A percentile compares a stretch with the other conserved stretches of the same genome.
These are phyloP conservation scores for Larix sibirica DNA, from an alignment of 83 land plant species.

Conservation along the genomic window DNA sequence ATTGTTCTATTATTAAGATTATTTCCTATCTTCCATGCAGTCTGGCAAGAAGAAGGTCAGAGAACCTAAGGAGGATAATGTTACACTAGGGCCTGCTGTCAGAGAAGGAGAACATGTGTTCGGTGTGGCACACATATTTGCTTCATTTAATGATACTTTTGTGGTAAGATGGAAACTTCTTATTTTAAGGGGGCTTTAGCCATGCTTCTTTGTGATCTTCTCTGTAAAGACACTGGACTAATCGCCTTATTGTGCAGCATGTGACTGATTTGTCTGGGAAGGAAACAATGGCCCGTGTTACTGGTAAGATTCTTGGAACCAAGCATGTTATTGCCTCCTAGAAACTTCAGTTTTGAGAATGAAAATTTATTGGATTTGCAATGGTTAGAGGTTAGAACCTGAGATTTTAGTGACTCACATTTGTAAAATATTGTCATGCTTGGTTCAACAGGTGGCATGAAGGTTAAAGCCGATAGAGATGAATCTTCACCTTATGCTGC, in stretches of 20 bases:
- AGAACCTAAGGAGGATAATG: constrained; percentile 85
- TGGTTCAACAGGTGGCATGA: constrained; percentile 75
- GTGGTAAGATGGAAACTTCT: constrained; percentile 49
- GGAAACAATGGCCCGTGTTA: constrained; percentile 86
- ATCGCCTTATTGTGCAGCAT: constrained; percentile 46
- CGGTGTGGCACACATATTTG: constrained; percentile 90
- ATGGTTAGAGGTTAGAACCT: no score
- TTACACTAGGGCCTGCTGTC: constrained; percentile 73
- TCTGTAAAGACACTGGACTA: background rate
- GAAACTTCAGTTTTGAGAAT: no score
- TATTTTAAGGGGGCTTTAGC: background rate
- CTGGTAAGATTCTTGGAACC: constrained; percentile 46
- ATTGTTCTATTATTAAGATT: no score
- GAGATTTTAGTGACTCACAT: no score
- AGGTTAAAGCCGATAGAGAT: constrained; percentile 94
- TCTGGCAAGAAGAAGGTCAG: constrained; percentile 56
- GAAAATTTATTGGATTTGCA: no score
- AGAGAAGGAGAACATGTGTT: constrained; percentile 81
- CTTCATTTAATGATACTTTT: constrained; percentile 91
- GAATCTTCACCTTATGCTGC: constrained; percentile 93
- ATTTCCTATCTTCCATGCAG: constrained; percentile 13
- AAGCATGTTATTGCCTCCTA: background rate
- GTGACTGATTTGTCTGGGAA: constrained; percentile 93
- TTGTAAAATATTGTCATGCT: no score
- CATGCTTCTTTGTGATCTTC: background rate